Percentiles rank a stretch among this genome's conserved stretches.
Conservation (phyloP, 1,139 yeast genomes). For the Candida dubliniensis region DNA sequence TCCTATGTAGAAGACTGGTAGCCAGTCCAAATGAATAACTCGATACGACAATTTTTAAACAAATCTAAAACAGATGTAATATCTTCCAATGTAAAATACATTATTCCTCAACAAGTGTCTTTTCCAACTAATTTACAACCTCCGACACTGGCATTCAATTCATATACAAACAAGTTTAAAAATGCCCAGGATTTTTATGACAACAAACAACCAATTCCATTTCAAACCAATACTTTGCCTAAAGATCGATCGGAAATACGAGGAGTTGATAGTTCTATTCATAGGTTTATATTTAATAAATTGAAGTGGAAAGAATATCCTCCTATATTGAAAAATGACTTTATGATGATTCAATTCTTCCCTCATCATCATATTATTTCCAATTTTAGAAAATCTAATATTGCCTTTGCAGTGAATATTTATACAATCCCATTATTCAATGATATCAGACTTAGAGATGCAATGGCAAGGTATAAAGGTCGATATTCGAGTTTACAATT, state of each 20-base stretch:
- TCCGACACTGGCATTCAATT: background rate
- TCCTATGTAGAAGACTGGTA: background rate
- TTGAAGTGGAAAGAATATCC: slow-evolving; percentile 23
- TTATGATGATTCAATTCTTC: slow-evolving; percentile 28
- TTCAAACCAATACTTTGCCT: slow-evolving; percentile 23
- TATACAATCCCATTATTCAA: slow-evolving; percentile 20
- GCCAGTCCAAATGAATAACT: background rate
- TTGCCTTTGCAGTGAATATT: slow-evolving; percentile 34
- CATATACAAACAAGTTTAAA: background rate
- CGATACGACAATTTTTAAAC: background rate
- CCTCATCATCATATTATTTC: slow-evolving; percentile 31
- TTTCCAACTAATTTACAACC: background rate
- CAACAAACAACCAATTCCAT: background rate
- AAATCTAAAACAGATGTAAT: background rate
- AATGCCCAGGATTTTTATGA: background rate
- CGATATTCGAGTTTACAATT: slow-evolving; percentile 21
- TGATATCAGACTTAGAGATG: slow-evolving; percentile 22
- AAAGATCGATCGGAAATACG: slow-evolving; percentile 32
- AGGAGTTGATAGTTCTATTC: slow-evolving; percentile 35
- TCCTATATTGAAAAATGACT: slow-evolving; percentile 20
- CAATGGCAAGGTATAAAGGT: slow-evolving; percentile 29
- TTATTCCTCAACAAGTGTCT: background rate
- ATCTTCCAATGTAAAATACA: background rate
- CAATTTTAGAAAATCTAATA: slow-evolving; percentile 36
- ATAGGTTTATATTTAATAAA: slow-evolving; percentile 10